Evolutionary conservation across 2,329 filamentous ascomycete genomes (phyloP).

Genomic region (Corniculantispora saksenae): DNA sequence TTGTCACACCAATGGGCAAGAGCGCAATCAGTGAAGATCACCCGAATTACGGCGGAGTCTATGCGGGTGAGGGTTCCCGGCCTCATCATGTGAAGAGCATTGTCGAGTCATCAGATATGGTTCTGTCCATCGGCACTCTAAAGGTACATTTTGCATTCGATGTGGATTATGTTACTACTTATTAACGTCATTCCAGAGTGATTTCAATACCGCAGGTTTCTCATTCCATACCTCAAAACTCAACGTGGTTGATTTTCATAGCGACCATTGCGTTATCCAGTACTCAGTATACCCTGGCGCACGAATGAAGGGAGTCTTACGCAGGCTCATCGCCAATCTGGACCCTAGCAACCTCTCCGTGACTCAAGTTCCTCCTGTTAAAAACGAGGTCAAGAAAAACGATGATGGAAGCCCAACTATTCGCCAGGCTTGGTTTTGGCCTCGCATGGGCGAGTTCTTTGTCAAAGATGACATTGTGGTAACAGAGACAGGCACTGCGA

Average conservation of each 20-base stretch:
- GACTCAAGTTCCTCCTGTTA: constrained; percentile 52
- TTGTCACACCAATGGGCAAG: constrained; percentile 91
- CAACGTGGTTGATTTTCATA: constrained; percentile 80
- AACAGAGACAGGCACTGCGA: constrained; percentile 84
- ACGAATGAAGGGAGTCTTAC: constrained; percentile 75
- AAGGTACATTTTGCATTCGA: constrained; percentile 37
- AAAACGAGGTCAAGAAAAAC: constrained; percentile 49
- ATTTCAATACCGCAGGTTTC: constrained; percentile 84
- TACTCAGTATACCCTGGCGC: constrained; percentile 79
- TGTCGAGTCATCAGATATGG: constrained; percentile 69
- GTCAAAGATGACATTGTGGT: constrained; percentile 73
- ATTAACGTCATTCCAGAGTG: constrained; percentile 49
- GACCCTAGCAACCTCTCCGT: constrained; percentile 60
- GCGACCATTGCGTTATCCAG: constrained; percentile 69
- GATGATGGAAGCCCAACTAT: constrained; percentile 49
- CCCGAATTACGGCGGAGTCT: constrained; percentile 79
- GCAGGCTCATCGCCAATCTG: constrained; percentile 64
- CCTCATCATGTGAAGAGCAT: constrained; percentile 61
- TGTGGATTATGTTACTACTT: not conserved
- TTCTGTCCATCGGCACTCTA: constrained; percentile 68
- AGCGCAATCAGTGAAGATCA: constrained; percentile 76
- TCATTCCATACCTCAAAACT: constrained; percentile 76
- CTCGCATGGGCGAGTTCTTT: constrained; percentile 71
- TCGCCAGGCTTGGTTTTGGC: constrained; percentile 77
- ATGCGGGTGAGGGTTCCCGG: constrained; percentile 76